A percentile compares a stretch with the other conserved stretches of the same genome.
These are phyloP conservation scores for Tephrocybe rancida DNA, from an alignment of 768 basidiomycete species.

Conservation along the genomic window DNA sequence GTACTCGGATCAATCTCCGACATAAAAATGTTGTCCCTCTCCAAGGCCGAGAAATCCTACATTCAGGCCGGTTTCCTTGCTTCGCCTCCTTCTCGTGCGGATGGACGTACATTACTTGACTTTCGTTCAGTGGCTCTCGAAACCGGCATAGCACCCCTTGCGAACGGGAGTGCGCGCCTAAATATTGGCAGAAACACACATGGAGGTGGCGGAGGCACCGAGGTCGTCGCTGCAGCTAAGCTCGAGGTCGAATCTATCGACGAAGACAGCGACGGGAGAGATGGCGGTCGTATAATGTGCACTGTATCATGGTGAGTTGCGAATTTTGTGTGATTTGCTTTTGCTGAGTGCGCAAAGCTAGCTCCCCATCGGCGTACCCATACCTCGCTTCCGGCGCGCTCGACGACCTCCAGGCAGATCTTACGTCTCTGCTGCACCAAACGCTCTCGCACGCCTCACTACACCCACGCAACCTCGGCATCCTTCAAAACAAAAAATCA, in stretches of 20 bases:
- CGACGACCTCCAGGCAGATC: constrained; percentile 78
- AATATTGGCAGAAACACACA: constrained; percentile 63
- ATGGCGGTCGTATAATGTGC: constrained; percentile 66
- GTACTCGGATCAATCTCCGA: constrained; percentile 17
- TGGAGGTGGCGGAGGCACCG: constrained; percentile 68
- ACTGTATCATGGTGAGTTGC: constrained; percentile 73
- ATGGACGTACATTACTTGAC: constrained; percentile 70
- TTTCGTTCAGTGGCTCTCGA: constrained; percentile 73
- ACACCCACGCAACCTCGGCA: constrained; percentile 64
- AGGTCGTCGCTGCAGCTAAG: constrained; percentile 77
- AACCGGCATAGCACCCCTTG: constrained; percentile 77
- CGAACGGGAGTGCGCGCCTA: constrained; percentile 83
- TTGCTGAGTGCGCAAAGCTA: constrained; percentile 38
- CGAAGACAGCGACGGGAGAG: constrained; percentile 40
- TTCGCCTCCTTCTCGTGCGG: constrained; percentile 65
- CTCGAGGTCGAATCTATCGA: constrained; percentile 73
- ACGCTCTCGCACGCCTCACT: constrained; percentile 69
- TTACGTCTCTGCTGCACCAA: constrained; percentile 62
- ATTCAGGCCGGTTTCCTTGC: constrained; percentile 67
- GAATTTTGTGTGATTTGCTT: background rate
- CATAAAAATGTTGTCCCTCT: constrained; percentile 47
- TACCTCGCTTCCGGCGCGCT: constrained; percentile 60
- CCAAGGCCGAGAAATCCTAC: constrained; percentile 82
- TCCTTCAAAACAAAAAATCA: constrained; percentile 60
- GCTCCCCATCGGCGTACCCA: constrained; percentile 83